Percentiles rank a stretch among this genome's conserved stretches.
Evolutionary conservation across 2,329 filamentous ascomycete species (phyloP).

Genomic region (Cercospora janseana): DNA sequence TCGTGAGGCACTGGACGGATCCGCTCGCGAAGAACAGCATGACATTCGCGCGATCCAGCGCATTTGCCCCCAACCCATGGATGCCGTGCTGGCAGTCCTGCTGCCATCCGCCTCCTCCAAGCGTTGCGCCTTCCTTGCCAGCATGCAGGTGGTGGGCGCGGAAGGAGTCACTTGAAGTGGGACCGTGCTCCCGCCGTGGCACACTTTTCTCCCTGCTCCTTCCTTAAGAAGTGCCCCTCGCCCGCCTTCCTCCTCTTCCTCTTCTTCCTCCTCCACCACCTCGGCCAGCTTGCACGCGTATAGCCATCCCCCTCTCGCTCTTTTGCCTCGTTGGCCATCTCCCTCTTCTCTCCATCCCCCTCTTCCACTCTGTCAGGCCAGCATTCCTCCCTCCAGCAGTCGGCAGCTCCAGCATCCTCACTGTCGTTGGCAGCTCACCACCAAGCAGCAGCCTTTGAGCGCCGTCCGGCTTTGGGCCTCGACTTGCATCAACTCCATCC

Average conservation of each 20-base stretch:
- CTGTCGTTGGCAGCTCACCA: conserved; percentile 3
- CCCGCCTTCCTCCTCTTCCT: conserved; percentile 10
- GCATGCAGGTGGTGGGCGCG: too few relatives aligned
- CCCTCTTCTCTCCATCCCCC: neutral
- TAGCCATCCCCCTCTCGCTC: neutral
- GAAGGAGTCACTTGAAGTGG: neutral
- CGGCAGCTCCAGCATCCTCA: conserved; percentile 5
- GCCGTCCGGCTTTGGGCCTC: neutral
- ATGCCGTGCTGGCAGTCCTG: too few relatives aligned
- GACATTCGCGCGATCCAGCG: too few relatives aligned
- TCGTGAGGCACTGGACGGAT: too few relatives aligned
- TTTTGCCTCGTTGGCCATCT: neutral
- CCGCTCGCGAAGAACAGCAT: too few relatives aligned
- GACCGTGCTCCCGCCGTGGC: neutral
- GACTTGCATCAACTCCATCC: conserved; percentile 1
- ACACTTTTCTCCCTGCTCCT: neutral
- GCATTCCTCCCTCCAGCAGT: too few relatives aligned
- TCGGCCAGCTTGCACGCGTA: neutral
- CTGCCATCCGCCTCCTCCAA: too few relatives aligned
- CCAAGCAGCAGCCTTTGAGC: conserved; percentile 4
- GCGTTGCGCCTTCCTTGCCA: too few relatives aligned
- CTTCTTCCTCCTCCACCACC: conserved; percentile 6
- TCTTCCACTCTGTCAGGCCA: neutral
- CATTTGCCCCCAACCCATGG: too few relatives aligned
- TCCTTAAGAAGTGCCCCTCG: neutral